Evolutionary conservation across 2,329 filamentous ascomycete genomes (phyloP), one percentile per base, ranked within the genome.

Genomic region (Calonectria crousiana): DNA sequence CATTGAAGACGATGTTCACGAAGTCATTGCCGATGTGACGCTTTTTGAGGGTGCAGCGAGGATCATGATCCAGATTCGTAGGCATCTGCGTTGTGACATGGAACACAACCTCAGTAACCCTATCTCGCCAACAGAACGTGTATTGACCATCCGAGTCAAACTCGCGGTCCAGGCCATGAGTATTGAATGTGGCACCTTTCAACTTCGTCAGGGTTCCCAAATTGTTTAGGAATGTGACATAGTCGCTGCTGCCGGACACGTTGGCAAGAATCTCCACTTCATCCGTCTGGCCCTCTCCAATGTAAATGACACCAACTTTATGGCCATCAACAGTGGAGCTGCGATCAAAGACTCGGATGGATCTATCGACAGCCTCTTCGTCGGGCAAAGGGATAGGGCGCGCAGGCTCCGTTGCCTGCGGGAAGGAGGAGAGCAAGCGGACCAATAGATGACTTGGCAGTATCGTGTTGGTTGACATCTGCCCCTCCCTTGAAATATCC

Each of bases 71-170:
- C 18, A 93, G 87, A 81, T 97, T 91, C 13, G 95, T 98, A 1
- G 97, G 97, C 97, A 99, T 99, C 89, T 98, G 95, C 5, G 96
- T 99, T 6, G 95, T 95, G 69, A 98, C 93, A 83, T 98, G 97
- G 84, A 97, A 99, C 36, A 98, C 93, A 56, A 99, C 94, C 83
- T 98, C 97, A 6, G 96, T 97, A 72, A 98, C 95, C 53, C 96
- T 91, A 83, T 98, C 97, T 74, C 96, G 94, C 96, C 97, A 99
- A 81, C 95, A 96, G 82, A 96, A 96, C 0, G 96, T 95, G 83
- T 94, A 95, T 80, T 96, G 91, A 38, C 97, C 97, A 83, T 99
- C 97, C 2, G 89, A 89, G 80, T 96, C 93, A 78, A 93, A 90
- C 75, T 92, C 89, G 36, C 92, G 92, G 83, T 98, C 96, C 32